A percentile compares a stretch with the other conserved stretches of the same genome.
These are phyloP conservation scores for Vaccinium corymbosum DNA, from an alignment of 148 eudicot genomes.

Conservation along the genomic window DNA sequence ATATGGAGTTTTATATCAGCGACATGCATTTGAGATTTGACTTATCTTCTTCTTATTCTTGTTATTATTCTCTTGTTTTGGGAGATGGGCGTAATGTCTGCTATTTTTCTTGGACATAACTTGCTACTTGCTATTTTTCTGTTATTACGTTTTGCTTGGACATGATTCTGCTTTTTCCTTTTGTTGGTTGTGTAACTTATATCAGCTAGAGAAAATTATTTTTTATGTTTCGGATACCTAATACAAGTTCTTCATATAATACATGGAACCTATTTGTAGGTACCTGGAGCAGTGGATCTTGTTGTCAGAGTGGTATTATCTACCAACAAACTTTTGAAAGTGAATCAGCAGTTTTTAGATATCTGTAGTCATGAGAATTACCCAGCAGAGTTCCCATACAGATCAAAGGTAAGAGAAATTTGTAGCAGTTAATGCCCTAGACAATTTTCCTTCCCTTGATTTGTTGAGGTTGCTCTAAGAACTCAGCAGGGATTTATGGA, in stretches of 20 bases:
- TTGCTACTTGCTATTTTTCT: not conserved
- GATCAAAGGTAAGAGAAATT: conserved; percentile 62
- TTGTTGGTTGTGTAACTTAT: not conserved
- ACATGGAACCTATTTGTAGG: conserved; percentile 33
- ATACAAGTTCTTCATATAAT: conserved; percentile 6
- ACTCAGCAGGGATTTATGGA: not conserved
- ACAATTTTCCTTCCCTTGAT: conserved; percentile 5
- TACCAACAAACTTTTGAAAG: conserved; percentile 65
- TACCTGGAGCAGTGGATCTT: conserved; percentile 64
- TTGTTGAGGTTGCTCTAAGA: not conserved
- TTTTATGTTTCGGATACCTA: not conserved
- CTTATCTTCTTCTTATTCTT: not conserved
- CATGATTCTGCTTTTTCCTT: not conserved
- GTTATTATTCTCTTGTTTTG: not conserved
- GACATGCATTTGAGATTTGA: not conserved
- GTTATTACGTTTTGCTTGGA: not conserved
- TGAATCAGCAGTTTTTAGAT: conserved; percentile 72
- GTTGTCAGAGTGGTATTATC: conserved; percentile 77
- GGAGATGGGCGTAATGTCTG: not conserved
- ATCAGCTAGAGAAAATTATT: not conserved
- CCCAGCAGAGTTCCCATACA: conserved; percentile 72
- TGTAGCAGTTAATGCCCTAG: not conserved
- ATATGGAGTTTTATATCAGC: not conserved
- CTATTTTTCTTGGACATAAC: not conserved
- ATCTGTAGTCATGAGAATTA: conserved; percentile 60